A percentile compares a stretch with the other conserved stretches of the same genome.
These are phyloP conservation scores for Cichorium intybus DNA, from an alignment of 140 eudicot species.

Conservation along the genomic window DNA sequence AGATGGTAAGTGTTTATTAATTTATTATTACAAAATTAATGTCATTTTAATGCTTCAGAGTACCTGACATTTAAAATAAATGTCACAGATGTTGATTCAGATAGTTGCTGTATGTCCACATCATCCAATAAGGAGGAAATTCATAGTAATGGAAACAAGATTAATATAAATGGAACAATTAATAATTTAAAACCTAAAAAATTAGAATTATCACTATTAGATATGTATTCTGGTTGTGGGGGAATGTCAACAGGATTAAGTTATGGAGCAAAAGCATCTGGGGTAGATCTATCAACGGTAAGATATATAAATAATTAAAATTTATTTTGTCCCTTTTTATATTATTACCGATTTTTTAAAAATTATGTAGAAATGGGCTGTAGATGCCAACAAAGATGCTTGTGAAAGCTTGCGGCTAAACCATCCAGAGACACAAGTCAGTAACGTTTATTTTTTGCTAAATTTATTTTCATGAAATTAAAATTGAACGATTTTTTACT, in stretches of 20 bases:
- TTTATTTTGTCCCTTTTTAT: neutral
- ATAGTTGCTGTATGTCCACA: slow-evolving; percentile 21
- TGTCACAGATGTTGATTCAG: slow-evolving; percentile 30
- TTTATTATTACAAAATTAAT: neutral
- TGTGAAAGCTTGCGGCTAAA: slow-evolving; percentile 66
- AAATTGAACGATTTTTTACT: neutral
- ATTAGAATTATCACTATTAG: slow-evolving; percentile 41
- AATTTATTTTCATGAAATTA: neutral
- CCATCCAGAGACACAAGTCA: slow-evolving; percentile 69
- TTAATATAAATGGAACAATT: slow-evolving; percentile 22
- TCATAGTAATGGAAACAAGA: slow-evolving; percentile 16
- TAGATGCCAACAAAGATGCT: slow-evolving; percentile 49
- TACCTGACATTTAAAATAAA: slow-evolving; percentile 8
- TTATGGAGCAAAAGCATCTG: slow-evolving; percentile 55
- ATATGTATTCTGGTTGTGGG: slow-evolving; percentile 83
- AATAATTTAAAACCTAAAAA: slow-evolving; percentile 20
- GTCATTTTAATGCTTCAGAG: neutral
- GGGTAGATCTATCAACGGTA: slow-evolving; percentile 62
- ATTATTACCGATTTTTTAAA: neutral
- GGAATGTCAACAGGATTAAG: slow-evolving; percentile 79
- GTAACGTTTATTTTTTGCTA: slow-evolving; percentile 13
- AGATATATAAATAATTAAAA: neutral
- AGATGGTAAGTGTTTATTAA: slow-evolving; percentile 36
- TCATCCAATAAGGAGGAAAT: slow-evolving; percentile 27
- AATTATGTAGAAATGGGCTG: slow-evolving; percentile 65